Evolutionary conservation across 2,329 filamentous ascomycete genomes (phyloP).

Genomic region (Epicoccum nigrum): DNA sequence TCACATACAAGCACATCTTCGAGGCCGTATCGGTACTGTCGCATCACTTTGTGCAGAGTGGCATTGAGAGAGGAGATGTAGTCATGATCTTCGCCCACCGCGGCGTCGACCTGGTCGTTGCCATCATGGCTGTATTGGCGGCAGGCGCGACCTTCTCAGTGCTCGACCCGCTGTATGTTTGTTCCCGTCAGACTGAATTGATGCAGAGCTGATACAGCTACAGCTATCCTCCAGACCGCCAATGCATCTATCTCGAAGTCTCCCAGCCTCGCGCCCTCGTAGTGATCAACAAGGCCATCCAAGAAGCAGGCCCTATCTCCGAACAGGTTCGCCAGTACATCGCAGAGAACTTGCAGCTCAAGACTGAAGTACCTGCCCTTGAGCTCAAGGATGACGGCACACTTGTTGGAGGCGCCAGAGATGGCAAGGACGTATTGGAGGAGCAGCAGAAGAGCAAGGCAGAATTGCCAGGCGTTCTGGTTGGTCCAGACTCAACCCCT

Average conservation of each 20-base stretch:
- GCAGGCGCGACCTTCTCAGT: slow-evolving; percentile 66
- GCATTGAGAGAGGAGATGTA: slow-evolving; percentile 79
- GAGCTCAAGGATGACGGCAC: slow-evolving; percentile 72
- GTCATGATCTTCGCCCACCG: slow-evolving; percentile 92
- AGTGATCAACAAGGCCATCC: slow-evolving; percentile 72
- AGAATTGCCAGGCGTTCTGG: slow-evolving; percentile 70
- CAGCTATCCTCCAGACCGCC: slow-evolving; percentile 79
- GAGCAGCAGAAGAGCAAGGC: slow-evolving; percentile 59
- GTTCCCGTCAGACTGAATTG: not conserved
- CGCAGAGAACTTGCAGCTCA: slow-evolving; percentile 71
- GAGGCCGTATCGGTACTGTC: slow-evolving; percentile 82
- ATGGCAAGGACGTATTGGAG: slow-evolving; percentile 72
- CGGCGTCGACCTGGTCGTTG: slow-evolving; percentile 76
- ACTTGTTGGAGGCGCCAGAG: slow-evolving; percentile 70
- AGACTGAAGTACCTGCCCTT: slow-evolving; percentile 76
- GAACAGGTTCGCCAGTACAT: slow-evolving; percentile 71
- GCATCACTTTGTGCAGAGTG: slow-evolving; percentile 76
- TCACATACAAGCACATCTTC: slow-evolving; percentile 86
- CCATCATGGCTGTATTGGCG: slow-evolving; percentile 75
- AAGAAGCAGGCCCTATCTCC: slow-evolving; percentile 69
- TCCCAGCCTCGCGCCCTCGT: slow-evolving; percentile 75
- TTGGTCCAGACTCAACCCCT: slow-evolving; percentile 84
- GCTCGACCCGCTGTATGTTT: slow-evolving; percentile 76
- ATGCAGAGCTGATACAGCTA: slow-evolving; percentile 9
- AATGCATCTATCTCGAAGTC: slow-evolving; percentile 83